Evolutionary conservation across 1,139 yeast genomes (phyloP), one percentile per base, ranked within the genome.

Genomic region (Protomyces macrosporus): DNA sequence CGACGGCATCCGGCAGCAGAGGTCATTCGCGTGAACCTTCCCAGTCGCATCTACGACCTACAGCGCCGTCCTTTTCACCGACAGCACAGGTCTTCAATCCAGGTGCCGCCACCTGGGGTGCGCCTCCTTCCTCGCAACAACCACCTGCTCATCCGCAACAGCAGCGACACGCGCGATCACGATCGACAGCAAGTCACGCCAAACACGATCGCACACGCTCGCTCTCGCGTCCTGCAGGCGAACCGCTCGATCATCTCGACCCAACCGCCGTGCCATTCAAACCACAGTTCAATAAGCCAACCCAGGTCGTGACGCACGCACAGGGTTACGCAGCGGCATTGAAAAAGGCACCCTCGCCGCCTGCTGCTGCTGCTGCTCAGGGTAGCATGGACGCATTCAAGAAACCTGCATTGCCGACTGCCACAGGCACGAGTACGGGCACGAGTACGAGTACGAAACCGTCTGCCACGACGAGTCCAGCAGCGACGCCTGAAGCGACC

Each of bases 231-330:
- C 48, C 23, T 9, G 10, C 48, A 42, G 48, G 48, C 32, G 14
- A 14, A 3, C 12, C 42, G 6, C 12, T 39, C 6, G 62, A 58
- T 6, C 50, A 58, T 9, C 45, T 58, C 16, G 53, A 58, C 16
- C 62, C 62, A 3, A 33, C 62, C 4, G 62, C 62, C 32, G 56
- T 40, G 7, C 56, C 53, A 30, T 58, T 58, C 36, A 58, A 42
- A 40, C 62, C 62, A 40, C 62, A 58, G 40, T 58, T 58, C 45
- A 55, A 55, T 14, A 56, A 58, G n/a, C 62, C 62, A 23, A 58
- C 62, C 5, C 52, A 58, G 16, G 56, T 42, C 14, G 54, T 58
- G 3, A 30, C 52, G 23, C 56, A 58, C 52, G 62, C 62, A 9
- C 53, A 55, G 40, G 62, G 62, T 4, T 58, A 58, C 52, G 62